A percentile compares a stretch with the other conserved stretches of the same genome.
Evolutionary conservation across 1,284 basidiomycete genomes (phyloP).

Genomic region (Inonotus obliquus): DNA sequence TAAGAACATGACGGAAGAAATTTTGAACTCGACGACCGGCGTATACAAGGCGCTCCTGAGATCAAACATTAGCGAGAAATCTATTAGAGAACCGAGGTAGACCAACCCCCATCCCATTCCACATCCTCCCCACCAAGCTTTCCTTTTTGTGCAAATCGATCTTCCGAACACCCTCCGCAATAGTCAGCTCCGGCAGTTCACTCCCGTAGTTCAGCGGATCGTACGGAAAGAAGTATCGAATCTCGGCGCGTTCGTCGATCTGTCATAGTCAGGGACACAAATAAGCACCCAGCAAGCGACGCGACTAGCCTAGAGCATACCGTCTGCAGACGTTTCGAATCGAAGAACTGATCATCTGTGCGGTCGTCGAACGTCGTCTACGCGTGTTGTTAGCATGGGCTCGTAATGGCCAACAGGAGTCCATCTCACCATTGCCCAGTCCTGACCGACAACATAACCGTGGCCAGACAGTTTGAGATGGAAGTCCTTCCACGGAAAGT

Average conservation of each 20-base stretch:
- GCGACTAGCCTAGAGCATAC: not conserved
- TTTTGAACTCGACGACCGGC: too few relatives aligned
- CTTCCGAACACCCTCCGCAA: not conserved
- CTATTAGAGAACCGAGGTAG: not conserved
- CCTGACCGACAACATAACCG: not conserved
- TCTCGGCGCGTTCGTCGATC: constrained; percentile 1
- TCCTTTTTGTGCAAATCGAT: not conserved
- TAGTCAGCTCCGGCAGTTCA: not conserved
- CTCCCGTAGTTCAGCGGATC: not conserved
- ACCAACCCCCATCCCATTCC: not conserved
- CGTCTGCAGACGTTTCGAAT: constrained; percentile 2
- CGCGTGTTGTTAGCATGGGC: not conserved
- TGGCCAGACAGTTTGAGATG: not conserved
- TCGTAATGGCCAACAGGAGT: not conserved
- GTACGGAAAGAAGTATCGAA: not conserved
- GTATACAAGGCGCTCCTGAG: too few relatives aligned
- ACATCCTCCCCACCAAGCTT: not conserved
- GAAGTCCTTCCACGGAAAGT: not conserved
- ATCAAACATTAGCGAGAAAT: too few relatives aligned
- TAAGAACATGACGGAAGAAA: too few relatives aligned
- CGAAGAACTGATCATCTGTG: not conserved
- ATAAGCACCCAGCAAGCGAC: not conserved
- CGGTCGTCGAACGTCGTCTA: constrained; percentile 8
- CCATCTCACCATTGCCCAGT: constrained; percentile 1
- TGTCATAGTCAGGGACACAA: not conserved